A percentile compares a stretch with the other conserved stretches of the same genome.
Conservation (phyloP, 768 basidiomycete genomes). For the Mycena venus region DNA sequence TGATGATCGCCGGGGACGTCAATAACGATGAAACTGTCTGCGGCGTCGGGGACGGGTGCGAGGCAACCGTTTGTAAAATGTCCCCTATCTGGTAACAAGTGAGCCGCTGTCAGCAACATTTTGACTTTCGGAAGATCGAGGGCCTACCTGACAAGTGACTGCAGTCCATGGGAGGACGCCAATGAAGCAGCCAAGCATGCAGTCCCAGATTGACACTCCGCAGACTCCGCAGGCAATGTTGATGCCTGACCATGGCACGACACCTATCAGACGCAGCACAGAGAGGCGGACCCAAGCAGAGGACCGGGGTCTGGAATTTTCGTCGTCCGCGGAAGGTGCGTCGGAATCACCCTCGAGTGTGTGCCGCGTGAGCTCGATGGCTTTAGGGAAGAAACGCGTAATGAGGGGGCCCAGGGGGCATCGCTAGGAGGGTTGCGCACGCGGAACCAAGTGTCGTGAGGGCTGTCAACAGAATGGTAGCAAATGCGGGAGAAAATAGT, state of each 20-base stretch:
- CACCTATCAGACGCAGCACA: conserved; percentile 89
- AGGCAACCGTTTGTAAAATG: conserved; percentile 87
- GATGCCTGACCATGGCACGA: conserved; percentile 97
- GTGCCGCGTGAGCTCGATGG: conserved; percentile 85
- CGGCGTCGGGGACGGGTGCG: conserved; percentile 75
- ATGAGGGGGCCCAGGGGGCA: conserved; percentile 90
- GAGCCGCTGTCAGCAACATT: conserved; percentile 3
- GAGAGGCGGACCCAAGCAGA: conserved; percentile 88
- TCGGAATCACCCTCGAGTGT: conserved; percentile 81
- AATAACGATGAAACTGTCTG: conserved; percentile 90
- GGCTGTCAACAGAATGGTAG: conserved; percentile 83
- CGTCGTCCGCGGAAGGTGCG: conserved; percentile 46
- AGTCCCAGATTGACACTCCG: conserved; percentile 81
- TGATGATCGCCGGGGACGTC: conserved; percentile 83
- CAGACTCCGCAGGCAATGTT: conserved; percentile 97
- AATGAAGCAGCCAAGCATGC: conserved; percentile 86
- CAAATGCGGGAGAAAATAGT: conserved; percentile 84
- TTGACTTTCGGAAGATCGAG: neutral
- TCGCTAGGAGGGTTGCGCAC: conserved; percentile 83
- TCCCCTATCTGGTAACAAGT: conserved; percentile 77
- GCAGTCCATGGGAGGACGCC: conserved; percentile 92
- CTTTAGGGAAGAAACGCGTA: conserved; percentile 84
- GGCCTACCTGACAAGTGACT: conserved; percentile 87
- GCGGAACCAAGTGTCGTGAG: conserved; percentile 92
- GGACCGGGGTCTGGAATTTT: conserved; percentile 49